A percentile compares a stretch with the other conserved stretches of the same genome.
phyloP scores from a whole-genome alignment of 495 filamentous ascomycete genomes.

The Darksidea phi region DNA sequence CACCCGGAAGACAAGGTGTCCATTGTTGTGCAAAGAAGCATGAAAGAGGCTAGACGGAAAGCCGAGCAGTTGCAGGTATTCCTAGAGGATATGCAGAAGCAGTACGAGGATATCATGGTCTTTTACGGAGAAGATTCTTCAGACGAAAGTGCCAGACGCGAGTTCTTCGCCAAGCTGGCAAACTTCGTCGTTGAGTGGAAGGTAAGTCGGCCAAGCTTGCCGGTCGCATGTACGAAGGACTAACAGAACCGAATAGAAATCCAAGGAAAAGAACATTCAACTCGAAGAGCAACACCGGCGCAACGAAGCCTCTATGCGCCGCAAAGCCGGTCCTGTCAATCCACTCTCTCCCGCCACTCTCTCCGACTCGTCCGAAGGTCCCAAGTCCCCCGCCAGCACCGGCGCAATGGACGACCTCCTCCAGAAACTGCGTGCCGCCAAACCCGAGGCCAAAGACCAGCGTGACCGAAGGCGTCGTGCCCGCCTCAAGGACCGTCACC shows the following conservation, averaged over 20 bases:
- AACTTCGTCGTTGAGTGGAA: slow-evolving; percentile 90
- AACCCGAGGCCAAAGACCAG: slow-evolving; percentile 82
- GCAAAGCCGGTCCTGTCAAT: slow-evolving; percentile 70
- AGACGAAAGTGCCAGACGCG: slow-evolving; percentile 90
- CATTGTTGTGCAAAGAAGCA: slow-evolving; percentile 84
- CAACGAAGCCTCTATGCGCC: slow-evolving; percentile 86
- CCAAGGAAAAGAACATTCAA: slow-evolving; percentile 81
- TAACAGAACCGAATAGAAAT: slow-evolving; percentile 58
- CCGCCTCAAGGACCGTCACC: slow-evolving; percentile 83
- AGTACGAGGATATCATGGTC: slow-evolving; percentile 92
- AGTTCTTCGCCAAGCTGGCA: slow-evolving; percentile 96
- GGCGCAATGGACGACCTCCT: slow-evolving; percentile 97
- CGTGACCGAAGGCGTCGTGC: slow-evolving; percentile 84
- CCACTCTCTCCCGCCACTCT: slow-evolving; percentile 47
- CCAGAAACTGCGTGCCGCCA: slow-evolving; percentile 90
- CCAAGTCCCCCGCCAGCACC: slow-evolving; percentile 69
- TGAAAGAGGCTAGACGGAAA: slow-evolving; percentile 96
- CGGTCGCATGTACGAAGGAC: not conserved
- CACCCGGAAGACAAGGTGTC: slow-evolving; percentile 94
- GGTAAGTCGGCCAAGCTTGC: slow-evolving; percentile 48
- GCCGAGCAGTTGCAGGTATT: slow-evolving; percentile 94
- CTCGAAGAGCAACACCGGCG: slow-evolving; percentile 79
- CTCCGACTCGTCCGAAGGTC: slow-evolving; percentile 44
- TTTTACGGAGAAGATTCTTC: slow-evolving; percentile 94
- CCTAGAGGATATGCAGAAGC: slow-evolving; percentile 84